Conservation (phyloP, 2,329 filamentous ascomycete species). For the Clarireedia paspali region DNA sequence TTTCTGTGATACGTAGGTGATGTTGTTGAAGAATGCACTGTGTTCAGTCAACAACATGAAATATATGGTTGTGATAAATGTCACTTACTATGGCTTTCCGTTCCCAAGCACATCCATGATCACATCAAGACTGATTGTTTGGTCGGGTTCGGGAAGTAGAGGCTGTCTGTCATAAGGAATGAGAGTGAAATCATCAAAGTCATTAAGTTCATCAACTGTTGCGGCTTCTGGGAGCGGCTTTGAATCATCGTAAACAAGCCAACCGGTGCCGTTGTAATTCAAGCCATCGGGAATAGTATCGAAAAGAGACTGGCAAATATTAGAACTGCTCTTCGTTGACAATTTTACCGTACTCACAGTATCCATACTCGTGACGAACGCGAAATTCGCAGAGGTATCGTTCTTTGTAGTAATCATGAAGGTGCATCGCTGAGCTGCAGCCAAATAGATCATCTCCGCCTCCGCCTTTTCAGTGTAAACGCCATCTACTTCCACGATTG, state of each 20-base stretch:
- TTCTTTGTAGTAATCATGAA: constrained; percentile 57
- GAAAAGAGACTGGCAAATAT: constrained; percentile 50
- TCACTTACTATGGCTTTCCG: constrained; percentile 55
- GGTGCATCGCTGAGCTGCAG: constrained; percentile 59
- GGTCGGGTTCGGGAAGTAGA: constrained; percentile 53
- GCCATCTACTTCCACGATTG: constrained; percentile 66
- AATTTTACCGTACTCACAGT: constrained; percentile 26
- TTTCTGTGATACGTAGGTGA: constrained; percentile 56
- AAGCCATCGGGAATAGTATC: constrained; percentile 53
- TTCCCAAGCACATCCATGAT: constrained; percentile 61
- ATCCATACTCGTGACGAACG: constrained; percentile 64
- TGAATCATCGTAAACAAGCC: constrained; percentile 48
- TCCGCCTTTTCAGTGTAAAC: constrained; percentile 53
- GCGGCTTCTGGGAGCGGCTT: constrained; percentile 43
- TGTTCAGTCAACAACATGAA: not conserved
- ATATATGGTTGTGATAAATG: not conserved
- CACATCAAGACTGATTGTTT: constrained; percentile 54
- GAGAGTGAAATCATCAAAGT: constrained; percentile 67
- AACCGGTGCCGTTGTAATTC: constrained; percentile 62
- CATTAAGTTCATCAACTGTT: constrained; percentile 51
- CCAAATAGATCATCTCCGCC: constrained; percentile 57
- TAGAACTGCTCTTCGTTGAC: constrained; percentile 4
- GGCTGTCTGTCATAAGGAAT: constrained; percentile 59
- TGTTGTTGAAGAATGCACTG: constrained; percentile 52
- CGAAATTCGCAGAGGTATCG: constrained; percentile 53